These are phyloP conservation scores for Trametes hirsuta DNA, from an alignment of 1,284 basidiomycete genomes.

Conservation along the genomic window DNA sequence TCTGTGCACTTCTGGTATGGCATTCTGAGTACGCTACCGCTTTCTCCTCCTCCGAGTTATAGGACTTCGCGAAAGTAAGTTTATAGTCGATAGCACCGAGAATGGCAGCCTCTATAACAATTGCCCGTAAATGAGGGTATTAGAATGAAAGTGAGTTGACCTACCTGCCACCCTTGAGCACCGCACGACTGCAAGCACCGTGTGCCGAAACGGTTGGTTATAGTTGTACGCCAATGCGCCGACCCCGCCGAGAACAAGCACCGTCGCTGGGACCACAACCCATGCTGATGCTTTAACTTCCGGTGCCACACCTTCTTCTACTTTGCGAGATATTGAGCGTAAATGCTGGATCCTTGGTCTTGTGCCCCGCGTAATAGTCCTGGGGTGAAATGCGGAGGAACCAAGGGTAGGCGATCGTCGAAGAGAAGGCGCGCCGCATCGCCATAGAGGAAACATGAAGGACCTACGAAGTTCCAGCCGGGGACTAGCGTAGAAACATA, in stretches of 20 bases:
- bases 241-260: slow-evolving; percentile 37
- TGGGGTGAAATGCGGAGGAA: background rate
- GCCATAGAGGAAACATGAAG: slow-evolving; percentile 17
- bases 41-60: slow-evolving; percentile 58
- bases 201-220: slow-evolving; percentile 67
- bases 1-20: slow-evolving; percentile 78
- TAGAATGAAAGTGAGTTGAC: slow-evolving; percentile 25
- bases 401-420: background rate
- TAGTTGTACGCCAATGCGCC: slow-evolving; percentile 59
- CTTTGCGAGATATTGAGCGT: background rate
- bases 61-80: slow-evolving; percentile 64
- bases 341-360: background rate
- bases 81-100: slow-evolving; percentile 86
- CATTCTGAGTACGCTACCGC: slow-evolving; percentile 72
- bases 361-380: background rate
- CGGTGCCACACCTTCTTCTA: background rate
- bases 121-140: background rate
- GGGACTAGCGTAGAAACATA: background rate
- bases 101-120: slow-evolving; percentile 58
- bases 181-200: slow-evolving; percentile 64
- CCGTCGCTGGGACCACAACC: slow-evolving; percentile 29
- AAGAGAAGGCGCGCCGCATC: slow-evolving; percentile 10
- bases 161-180: slow-evolving; percentile 74
- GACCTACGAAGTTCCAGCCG: background rate
- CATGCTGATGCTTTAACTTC: slow-evolving; percentile 21